Evolutionary conservation across 768 basidiomycete species (phyloP).

Genomic region (Suillus subaureus): DNA sequence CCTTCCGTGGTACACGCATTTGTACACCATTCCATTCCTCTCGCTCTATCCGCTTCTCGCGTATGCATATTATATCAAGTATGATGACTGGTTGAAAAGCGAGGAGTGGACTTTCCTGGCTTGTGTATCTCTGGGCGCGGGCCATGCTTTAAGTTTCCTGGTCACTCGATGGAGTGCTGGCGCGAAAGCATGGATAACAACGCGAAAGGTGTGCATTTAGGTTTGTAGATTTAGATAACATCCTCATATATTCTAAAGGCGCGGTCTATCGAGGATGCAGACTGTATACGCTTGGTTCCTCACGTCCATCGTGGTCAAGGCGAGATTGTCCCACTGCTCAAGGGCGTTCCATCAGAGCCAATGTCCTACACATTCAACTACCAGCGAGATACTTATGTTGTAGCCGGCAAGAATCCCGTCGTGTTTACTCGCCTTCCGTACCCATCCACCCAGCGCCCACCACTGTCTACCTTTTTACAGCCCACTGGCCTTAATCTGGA

Average conservation of each 20-base stretch:
- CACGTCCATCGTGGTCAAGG: constrained; percentile 82
- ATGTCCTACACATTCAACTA: constrained; percentile 87
- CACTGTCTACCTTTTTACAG: constrained; percentile 63
- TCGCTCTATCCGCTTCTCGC: constrained; percentile 80
- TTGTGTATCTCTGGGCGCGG: constrained; percentile 79
- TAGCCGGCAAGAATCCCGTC: constrained; percentile 54
- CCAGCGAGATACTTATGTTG: constrained; percentile 90
- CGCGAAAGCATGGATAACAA: constrained; percentile 80
- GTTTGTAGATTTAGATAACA: neutral
- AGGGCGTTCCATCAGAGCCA: constrained; percentile 58
- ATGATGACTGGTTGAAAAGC: constrained; percentile 87
- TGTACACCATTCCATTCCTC: constrained; percentile 80
- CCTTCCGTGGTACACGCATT: constrained; percentile 67
- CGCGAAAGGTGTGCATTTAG: constrained; percentile 54
- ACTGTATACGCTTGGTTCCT: constrained; percentile 82
- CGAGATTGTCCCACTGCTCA: constrained; percentile 79
- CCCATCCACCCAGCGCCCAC: constrained; percentile 73
- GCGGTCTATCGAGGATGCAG: constrained; percentile 65
- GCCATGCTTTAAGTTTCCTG: constrained; percentile 92
- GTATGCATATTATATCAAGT: constrained; percentile 90
- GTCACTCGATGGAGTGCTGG: constrained; percentile 87
- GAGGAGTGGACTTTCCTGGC: constrained; percentile 99
- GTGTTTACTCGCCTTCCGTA: constrained; percentile 85
- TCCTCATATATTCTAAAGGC: constrained; percentile 43
- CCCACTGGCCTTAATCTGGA: constrained; percentile 56